These are phyloP conservation scores for Bryoerythrophyllum caledonicum DNA, from an alignment of 225 moss, liverwort and hornwort species.

Conservation along the genomic window DNA sequence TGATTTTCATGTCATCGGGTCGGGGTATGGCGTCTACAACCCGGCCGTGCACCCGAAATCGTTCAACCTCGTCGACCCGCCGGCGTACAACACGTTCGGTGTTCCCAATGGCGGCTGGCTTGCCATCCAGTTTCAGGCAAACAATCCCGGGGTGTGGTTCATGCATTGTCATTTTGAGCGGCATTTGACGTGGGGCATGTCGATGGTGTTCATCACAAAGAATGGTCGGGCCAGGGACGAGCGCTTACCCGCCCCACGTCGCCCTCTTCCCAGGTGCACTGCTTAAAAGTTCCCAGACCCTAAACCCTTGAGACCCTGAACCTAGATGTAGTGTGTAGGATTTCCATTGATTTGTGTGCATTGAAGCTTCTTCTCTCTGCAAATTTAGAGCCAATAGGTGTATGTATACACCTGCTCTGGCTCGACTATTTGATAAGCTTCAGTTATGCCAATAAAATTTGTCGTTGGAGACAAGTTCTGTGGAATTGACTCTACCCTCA, in stretches of 20 bases:
- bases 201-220: constrained; percentile 33
- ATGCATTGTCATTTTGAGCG: constrained; percentile 47
- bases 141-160: constrained; percentile 47
- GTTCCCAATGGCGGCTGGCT: constrained; percentile 39
- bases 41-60: background rate
- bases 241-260: background rate
- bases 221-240: constrained; percentile 16
- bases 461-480: too few relatives aligned
- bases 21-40: constrained; percentile 46
- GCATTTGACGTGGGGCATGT: constrained; percentile 42
- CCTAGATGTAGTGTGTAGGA: too few relatives aligned
- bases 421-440: too few relatives aligned
- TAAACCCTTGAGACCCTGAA: too few relatives aligned
- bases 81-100: constrained; percentile 23
- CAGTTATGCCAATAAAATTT: too few relatives aligned
- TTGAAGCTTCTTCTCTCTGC: too few relatives aligned
- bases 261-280: constrained; percentile 29
- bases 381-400: too few relatives aligned
- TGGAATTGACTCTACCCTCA: too few relatives aligned
- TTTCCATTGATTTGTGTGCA: too few relatives aligned
- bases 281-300: too few relatives aligned
- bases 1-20: constrained; percentile 62
- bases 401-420: too few relatives aligned
- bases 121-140: constrained; percentile 20
- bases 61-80: constrained; percentile 60